phyloP scores from a whole-genome alignment of 2,329 filamentous ascomycete genomes.

The Sordariomycetes sp. region DNA sequence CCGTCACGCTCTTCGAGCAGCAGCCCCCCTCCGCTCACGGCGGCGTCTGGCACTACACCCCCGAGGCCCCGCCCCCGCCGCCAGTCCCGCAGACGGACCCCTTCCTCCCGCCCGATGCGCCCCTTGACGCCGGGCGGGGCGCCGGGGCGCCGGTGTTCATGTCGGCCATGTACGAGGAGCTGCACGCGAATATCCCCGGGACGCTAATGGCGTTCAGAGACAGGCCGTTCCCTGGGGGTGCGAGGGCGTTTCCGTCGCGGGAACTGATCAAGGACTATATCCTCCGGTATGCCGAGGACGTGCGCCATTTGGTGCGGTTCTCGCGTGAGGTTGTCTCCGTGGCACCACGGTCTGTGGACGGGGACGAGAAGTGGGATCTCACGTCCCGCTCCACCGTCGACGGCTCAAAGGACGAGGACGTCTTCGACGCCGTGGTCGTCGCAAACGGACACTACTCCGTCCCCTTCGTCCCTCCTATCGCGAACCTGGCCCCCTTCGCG shows the following conservation, averaged over 20 bases:
- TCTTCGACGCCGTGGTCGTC: slow-evolving; percentile 66
- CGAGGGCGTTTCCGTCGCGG: slow-evolving; percentile 65
- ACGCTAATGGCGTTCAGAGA: slow-evolving; percentile 74
- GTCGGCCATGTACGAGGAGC: slow-evolving; percentile 71
- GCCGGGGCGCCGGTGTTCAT: slow-evolving; percentile 49
- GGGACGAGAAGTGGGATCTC: slow-evolving; percentile 49
- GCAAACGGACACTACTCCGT: slow-evolving; percentile 67
- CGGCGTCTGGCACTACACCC: slow-evolving; percentile 78
- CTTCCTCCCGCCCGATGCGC: slow-evolving; percentile 50
- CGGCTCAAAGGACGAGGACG: slow-evolving; percentile 24
- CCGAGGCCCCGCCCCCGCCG: slow-evolving; percentile 31
- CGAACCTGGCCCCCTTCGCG: slow-evolving; percentile 50
- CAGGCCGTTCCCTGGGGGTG: slow-evolving; percentile 48
- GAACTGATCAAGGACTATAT: slow-evolving; percentile 65
- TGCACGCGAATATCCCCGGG: slow-evolving; percentile 83
- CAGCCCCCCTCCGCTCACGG: slow-evolving; percentile 51
- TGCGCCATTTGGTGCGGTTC: slow-evolving; percentile 59
- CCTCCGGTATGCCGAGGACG: slow-evolving; percentile 55
- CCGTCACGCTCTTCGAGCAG: slow-evolving; percentile 74
- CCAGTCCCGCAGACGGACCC: slow-evolving; percentile 61
- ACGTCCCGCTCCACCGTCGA: slow-evolving; percentile 38
- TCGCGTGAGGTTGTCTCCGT: slow-evolving; percentile 59
- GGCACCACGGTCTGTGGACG: slow-evolving; percentile 14
- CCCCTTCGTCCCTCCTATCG: slow-evolving; percentile 54
- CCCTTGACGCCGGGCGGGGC: slow-evolving; percentile 25